A percentile compares a stretch with the other conserved stretches of the same genome.
Evolutionary conservation across 768 basidiomycete species (phyloP).

Genomic region (Cystobasidium ongulense): DNA sequence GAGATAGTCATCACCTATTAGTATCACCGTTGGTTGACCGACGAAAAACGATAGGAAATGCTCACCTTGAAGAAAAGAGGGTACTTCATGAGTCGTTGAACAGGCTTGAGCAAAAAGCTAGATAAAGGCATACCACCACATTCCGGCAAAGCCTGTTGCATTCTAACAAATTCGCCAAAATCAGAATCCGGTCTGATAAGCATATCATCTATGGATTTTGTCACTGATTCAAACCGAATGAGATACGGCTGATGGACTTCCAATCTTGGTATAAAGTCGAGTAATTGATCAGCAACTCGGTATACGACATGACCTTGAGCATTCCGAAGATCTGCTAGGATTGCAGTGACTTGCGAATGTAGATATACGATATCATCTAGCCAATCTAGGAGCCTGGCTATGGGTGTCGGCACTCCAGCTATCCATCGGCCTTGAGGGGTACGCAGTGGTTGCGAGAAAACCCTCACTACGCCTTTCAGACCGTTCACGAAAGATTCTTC

Average conservation of each 20-base stretch:
- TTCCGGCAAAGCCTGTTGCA: constrained; percentile 51
- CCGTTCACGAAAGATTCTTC: constrained; percentile 64
- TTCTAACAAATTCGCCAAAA: constrained; percentile 73
- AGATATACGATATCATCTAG: constrained; percentile 75
- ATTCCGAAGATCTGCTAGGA: constrained; percentile 45
- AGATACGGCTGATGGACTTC: constrained; percentile 85
- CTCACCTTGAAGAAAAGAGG: constrained; percentile 66
- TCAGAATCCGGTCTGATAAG: constrained; percentile 54
- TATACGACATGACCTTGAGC: constrained; percentile 50
- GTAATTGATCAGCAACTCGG: constrained; percentile 56
- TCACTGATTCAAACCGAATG: constrained; percentile 59
- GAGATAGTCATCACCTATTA: neutral
- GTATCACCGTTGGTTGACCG: no score
- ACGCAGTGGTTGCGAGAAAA: constrained; percentile 71
- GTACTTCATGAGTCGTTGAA: constrained; percentile 63
- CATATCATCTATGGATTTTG: constrained; percentile 52
- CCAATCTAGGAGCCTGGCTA: constrained; percentile 73
- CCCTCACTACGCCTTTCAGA: constrained; percentile 58
- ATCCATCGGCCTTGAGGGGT: constrained; percentile 68
- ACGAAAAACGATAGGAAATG: no score
- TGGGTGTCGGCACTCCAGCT: constrained; percentile 61
- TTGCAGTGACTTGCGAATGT: constrained; percentile 57
- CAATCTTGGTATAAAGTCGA: constrained; percentile 57
- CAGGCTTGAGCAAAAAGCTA: constrained; percentile 64
- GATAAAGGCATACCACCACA: constrained; percentile 61